Conservation (phyloP, 257 asterid genomes). For the Nicotiana noctiflora region DNA sequence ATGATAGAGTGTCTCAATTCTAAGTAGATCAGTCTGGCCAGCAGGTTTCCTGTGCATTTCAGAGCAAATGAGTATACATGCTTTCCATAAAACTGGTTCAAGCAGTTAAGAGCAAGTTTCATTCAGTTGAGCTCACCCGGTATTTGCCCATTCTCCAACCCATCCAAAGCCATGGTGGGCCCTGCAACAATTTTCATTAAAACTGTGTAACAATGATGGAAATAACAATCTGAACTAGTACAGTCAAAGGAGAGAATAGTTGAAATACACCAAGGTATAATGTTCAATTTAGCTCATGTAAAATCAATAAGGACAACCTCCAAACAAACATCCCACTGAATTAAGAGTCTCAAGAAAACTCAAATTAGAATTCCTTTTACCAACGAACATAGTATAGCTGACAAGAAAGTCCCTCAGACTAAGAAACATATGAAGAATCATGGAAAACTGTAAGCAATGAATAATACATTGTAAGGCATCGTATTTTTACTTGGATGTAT, state of each 20-base stretch:
- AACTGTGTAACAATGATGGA: background rate
- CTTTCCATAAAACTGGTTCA: background rate
- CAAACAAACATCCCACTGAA: background rate
- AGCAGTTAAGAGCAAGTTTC: background rate
- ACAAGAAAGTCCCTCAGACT: background rate
- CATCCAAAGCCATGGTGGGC: constrained; percentile 99
- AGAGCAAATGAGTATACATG: constrained; percentile 30
- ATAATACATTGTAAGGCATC: background rate
- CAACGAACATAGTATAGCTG: background rate
- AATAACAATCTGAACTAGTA: background rate
- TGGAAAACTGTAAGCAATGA: background rate
- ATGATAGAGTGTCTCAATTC: constrained; percentile 77
- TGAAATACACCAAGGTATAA: background rate
- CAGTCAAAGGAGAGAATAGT: background rate
- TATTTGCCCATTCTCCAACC: constrained; percentile 99
- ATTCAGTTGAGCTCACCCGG: constrained; percentile 46
- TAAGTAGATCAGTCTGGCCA: constrained; percentile 62
- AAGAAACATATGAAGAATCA: background rate
- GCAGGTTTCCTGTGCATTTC: constrained; percentile 56
- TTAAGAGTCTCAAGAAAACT: background rate
- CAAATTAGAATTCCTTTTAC: background rate
- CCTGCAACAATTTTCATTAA: constrained; percentile 32
- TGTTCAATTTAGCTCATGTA: background rate
- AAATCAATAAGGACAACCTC: background rate
- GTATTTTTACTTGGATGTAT: constrained; percentile 75